Conservation (phyloP, 1,139 yeast genomes). For the Taiozyma sp. region DNA sequence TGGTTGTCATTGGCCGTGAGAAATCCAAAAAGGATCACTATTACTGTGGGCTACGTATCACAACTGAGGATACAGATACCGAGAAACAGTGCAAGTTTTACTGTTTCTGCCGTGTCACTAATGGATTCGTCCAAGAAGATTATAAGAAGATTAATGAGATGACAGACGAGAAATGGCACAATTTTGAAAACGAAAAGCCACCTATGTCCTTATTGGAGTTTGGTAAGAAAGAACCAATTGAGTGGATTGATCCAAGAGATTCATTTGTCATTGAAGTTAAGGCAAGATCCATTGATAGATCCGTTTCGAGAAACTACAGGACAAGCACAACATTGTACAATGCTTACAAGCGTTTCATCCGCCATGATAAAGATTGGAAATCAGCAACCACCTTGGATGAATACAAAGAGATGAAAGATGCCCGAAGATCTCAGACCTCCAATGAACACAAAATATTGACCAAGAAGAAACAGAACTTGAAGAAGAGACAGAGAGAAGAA, state of each 20-base stretch:
- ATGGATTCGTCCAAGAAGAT: constrained; percentile 69
- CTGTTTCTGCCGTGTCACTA: constrained; percentile 78
- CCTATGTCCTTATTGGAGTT: constrained; percentile 44
- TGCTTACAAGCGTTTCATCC: constrained; percentile 61
- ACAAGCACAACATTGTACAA: constrained; percentile 70
- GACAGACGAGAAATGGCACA: constrained; percentile 60
- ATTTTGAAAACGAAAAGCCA: constrained; percentile 32
- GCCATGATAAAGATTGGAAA: constrained; percentile 62
- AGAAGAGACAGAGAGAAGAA: constrained; percentile 6
- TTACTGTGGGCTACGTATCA: constrained; percentile 60
- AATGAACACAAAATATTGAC: constrained; percentile 11
- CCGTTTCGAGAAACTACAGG: constrained; percentile 45
- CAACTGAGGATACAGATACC: constrained; percentile 28
- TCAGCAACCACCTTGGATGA: constrained; percentile 56
- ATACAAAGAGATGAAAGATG: constrained; percentile 34
- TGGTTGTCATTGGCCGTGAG: constrained; percentile 71
- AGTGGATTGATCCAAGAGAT: constrained; percentile 76
- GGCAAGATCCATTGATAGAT: constrained; percentile 64
- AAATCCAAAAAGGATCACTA: constrained; percentile 71
- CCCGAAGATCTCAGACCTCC: constrained; percentile 17
- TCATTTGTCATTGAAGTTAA: constrained; percentile 82
- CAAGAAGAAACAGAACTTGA: constrained; percentile 7
- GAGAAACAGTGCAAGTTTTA: constrained; percentile 30
- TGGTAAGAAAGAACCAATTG: constrained; percentile 58
- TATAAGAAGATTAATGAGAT: constrained; percentile 50